phyloP scores from a whole-genome alignment of 2,329 filamentous ascomycete species.

The Didymella segeticola region DNA sequence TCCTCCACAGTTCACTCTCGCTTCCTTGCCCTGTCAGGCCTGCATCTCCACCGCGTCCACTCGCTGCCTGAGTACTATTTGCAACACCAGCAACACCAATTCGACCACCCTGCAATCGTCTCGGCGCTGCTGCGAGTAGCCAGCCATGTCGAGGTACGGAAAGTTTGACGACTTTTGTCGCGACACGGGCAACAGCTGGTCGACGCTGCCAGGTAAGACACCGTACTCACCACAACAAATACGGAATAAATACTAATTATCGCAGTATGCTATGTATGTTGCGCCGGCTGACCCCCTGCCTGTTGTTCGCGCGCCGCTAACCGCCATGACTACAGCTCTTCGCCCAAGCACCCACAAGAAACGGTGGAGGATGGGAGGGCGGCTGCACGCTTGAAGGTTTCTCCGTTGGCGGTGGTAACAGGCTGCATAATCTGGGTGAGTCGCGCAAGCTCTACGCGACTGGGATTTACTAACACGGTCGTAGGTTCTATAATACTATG shows the following conservation, averaged over 20 bases:
- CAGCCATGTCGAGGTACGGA: constrained; percentile 46
- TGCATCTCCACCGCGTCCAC: constrained; percentile 16
- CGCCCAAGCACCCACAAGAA: constrained; percentile 64
- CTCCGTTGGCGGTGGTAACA: constrained; percentile 66
- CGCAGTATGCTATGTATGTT: constrained; percentile 58
- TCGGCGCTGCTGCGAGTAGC: constrained; percentile 36
- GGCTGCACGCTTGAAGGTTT: constrained; percentile 83
- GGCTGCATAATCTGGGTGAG: constrained; percentile 84
- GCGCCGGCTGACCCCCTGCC: constrained; percentile 15
- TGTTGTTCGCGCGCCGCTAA: constrained; percentile 36
- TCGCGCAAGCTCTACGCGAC: constrained; percentile 25
- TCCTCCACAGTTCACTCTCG: constrained; percentile 24
- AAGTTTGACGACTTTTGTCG: constrained; percentile 57
- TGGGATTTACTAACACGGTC: constrained; percentile 34
- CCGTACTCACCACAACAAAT: constrained; percentile 17
- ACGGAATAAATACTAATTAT: constrained; percentile 26
- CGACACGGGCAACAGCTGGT: constrained; percentile 53
- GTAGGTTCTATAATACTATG: constrained; percentile 86
- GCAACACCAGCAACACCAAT: constrained; percentile 6
- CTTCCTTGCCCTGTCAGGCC: constrained; percentile 21
- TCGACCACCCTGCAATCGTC: constrained; percentile 1
- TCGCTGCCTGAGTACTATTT: constrained; percentile 19
- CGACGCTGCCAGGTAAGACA: constrained; percentile 50
- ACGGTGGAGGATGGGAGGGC: constrained; percentile 62
- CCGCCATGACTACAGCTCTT: constrained; percentile 64